Conservation (phyloP, 495 filamentous ascomycete species). For the Penicillium macrosclerotiorum region DNA sequence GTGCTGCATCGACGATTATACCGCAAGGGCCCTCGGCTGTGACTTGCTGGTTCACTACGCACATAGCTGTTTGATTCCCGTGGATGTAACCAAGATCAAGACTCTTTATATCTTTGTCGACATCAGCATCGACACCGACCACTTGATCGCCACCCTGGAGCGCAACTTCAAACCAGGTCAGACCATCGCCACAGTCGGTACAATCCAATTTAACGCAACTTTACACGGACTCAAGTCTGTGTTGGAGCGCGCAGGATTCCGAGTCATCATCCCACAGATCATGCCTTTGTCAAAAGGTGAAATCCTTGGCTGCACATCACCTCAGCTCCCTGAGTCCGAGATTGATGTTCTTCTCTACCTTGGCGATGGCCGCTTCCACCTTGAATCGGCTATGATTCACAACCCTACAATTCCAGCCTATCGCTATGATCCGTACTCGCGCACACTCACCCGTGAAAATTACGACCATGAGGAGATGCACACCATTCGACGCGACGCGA, state of each 20-base stretch:
- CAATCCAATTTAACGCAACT: slow-evolving; percentile 98
- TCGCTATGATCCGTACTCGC: slow-evolving; percentile 94
- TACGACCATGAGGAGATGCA: slow-evolving; percentile 93
- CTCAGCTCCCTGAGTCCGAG: slow-evolving; percentile 56
- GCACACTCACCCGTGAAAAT: slow-evolving; percentile 82
- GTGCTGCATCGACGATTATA: slow-evolving; percentile 99
- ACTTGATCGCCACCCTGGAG: slow-evolving; percentile 83
- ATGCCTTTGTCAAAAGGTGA: slow-evolving; percentile 90
- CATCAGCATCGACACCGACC: slow-evolving; percentile 87
- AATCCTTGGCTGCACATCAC: slow-evolving; percentile 93
- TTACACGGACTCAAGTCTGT: slow-evolving; percentile 76
- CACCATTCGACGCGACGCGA: slow-evolving; percentile 71
- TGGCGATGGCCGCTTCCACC: slow-evolving; percentile 94
- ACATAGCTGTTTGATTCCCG: slow-evolving; percentile 92
- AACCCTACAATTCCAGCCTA: slow-evolving; percentile 89
- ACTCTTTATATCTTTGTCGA: slow-evolving; percentile 98
- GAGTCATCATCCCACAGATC: slow-evolving; percentile 84
- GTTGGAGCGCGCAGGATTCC: slow-evolving; percentile 79
- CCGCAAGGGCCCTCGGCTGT: slow-evolving; percentile 88
- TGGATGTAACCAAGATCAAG: slow-evolving; percentile 91
- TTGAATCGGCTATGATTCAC: slow-evolving; percentile 98
- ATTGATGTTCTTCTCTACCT: slow-evolving; percentile 87
- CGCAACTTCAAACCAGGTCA: slow-evolving; percentile 83
- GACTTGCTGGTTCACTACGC: slow-evolving; percentile 97
- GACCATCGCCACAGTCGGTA: slow-evolving; percentile 88